phyloP scores from a whole-genome alignment of 768 basidiomycete genomes.

The Lyophyllum semitale region DNA sequence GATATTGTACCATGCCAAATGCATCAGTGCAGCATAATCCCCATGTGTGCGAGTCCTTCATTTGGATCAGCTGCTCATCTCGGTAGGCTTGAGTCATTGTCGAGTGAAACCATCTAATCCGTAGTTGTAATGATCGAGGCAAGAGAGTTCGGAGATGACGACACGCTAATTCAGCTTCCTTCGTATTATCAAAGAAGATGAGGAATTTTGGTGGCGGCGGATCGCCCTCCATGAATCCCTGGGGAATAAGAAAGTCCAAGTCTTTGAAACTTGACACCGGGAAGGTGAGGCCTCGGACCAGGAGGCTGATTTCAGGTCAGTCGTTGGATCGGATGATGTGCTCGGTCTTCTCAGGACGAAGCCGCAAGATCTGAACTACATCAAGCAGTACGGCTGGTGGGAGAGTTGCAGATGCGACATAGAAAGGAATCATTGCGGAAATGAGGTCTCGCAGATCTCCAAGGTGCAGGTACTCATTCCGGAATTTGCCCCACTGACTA shows the following conservation, averaged over 20 bases:
- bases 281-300: conserved; percentile 3
- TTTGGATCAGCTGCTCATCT: background rate
- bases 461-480: background rate
- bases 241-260: background rate
- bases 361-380: background rate
- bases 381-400: background rate
- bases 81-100: conserved; percentile 3
- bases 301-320: conserved; percentile 2
- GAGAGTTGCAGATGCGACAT: background rate
- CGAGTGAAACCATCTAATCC: conserved; percentile 1
- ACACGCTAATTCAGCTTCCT: conserved; percentile 3
- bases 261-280: background rate
- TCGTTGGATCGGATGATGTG: background rate
- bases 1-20: conserved; percentile 35
- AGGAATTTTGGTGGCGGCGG: background rate
- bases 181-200: conserved; percentile 7
- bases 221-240: background rate
- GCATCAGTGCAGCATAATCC: conserved; percentile 30
- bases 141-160: background rate
- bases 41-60: background rate
- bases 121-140: background rate
- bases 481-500: conserved; percentile 4
- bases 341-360: background rate
- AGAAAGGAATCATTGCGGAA: background rate
- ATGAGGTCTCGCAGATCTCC: background rate